Percentiles rank a stretch among this genome's conserved stretches.
Evolutionary conservation across 805 yeast species (phyloP).

Genomic region (Wickerhamomyces sydowiorum): DNA sequence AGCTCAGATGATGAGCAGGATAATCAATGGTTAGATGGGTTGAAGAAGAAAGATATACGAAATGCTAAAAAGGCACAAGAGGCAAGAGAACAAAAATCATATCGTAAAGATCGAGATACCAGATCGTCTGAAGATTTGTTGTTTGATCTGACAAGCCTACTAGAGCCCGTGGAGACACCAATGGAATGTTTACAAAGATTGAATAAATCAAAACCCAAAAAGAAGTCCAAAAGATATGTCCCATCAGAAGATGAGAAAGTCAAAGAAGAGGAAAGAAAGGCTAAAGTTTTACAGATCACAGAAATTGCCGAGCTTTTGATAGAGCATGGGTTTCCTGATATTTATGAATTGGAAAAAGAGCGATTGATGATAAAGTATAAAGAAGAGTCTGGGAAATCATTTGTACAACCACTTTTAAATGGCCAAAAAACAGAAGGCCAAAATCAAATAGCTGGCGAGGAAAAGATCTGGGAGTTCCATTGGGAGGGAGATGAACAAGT

Average conservation of each 20-base stretch:
- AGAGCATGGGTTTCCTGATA: conserved; percentile 33
- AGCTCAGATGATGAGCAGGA: conserved; percentile 26
- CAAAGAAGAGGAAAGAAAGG: conserved; percentile 18
- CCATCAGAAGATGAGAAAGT: conserved; percentile 11
- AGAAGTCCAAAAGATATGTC: conserved; percentile 11
- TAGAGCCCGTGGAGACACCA: conserved; percentile 58
- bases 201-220: conserved; percentile 22
- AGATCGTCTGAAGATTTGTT: conserved; percentile 20
- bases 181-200: conserved; percentile 46
- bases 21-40: conserved; percentile 32
- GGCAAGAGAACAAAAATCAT: conserved; percentile 18
- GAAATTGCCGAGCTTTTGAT: conserved; percentile 41
- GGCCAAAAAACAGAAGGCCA: conserved; percentile 5
- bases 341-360: conserved; percentile 53
- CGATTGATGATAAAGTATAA: conserved; percentile 42
- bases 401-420: conserved; percentile 21
- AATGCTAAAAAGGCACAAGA: conserved; percentile 31
- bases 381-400: conserved; percentile 36
- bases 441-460: conserved; percentile 17
- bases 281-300: conserved; percentile 35
- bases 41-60: conserved; percentile 29
- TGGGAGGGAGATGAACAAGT: conserved; percentile 39
- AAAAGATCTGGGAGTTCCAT: conserved; percentile 40
- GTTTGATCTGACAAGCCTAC: conserved; percentile 29
- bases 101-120: conserved; percentile 6